Conservation (phyloP, 2,329 filamentous ascomycete species). For the Rosellinia necatrix region DNA sequence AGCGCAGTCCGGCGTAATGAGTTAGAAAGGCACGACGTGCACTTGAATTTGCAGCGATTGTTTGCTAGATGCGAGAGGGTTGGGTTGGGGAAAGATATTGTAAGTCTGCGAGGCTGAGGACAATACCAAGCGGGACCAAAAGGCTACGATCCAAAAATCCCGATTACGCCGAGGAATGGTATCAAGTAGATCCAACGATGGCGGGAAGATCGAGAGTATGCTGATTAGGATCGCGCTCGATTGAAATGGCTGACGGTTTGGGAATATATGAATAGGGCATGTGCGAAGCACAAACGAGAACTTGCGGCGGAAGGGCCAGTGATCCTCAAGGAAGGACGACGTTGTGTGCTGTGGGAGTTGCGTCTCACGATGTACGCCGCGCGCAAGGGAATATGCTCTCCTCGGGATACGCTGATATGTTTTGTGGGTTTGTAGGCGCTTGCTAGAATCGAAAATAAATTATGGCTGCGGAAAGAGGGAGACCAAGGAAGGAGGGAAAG, state of each 20-base stretch:
- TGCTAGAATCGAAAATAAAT: neutral
- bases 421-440: neutral
- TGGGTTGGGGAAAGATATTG: slow-evolving; percentile 29
- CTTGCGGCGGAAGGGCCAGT: slow-evolving; percentile 8
- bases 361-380: neutral
- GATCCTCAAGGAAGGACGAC: slow-evolving; percentile 10
- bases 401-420: neutral
- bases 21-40: neutral
- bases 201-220: slow-evolving; percentile 16
- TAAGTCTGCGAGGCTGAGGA: slow-evolving; percentile 29
- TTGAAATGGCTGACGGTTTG: neutral
- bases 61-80: slow-evolving; percentile 2
- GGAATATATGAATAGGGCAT: slow-evolving; percentile 1
- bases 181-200: slow-evolving; percentile 28
- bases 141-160: slow-evolving; percentile 33
- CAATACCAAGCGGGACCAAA: slow-evolving; percentile 29
- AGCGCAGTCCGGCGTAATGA: neutral
- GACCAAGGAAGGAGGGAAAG: neutral
- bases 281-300: slow-evolving; percentile 3
- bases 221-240: slow-evolving; percentile 6
- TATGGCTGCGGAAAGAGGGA: too few relatives aligned
- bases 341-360: slow-evolving; percentile 12
- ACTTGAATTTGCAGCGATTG: neutral
- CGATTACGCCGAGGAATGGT: slow-evolving; percentile 20
- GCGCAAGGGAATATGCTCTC: slow-evolving; percentile 5